Base-by-base conservation (phyloP, 78 protist genomes). In the Cyanophora paradoxa region DNA sequence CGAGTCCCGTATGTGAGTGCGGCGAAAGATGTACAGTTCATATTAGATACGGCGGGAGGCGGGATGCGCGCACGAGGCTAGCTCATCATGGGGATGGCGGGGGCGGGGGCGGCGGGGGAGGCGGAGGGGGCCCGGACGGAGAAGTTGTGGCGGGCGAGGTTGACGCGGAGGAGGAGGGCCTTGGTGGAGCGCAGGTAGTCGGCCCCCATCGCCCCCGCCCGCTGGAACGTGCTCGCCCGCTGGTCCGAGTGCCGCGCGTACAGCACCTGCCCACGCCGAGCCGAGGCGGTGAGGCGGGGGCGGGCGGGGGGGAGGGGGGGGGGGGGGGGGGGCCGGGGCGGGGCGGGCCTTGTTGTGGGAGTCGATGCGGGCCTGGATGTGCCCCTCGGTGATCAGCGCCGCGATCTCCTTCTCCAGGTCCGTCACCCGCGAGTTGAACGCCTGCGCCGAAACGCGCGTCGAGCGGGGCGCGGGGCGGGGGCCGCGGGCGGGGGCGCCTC, bases 321-420 rank as follows among this genome's bases (percentile, higher is more conserved):
- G n/a, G n/a, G n/a, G n/a, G n/a, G n/a, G n/a, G n/a, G n/a, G n/a
- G n/a, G n/a, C n/a, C n/a, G 39, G 39, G 39, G 78, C 66, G 56
- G 54, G 20, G 33, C 36, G 52, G n/a, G 76, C 65, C 79, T 87
- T 89, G 64, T 82, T 78, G 74, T 89, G 93, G 36, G 77, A 39
- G 81, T 92, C 96, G 73, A 92, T 92, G 66, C 94, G 75, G 17
- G 96, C 94, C 30, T 68, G 24, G 74, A 92, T 84, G 0, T 40
- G 44, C 14, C 72, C 87, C 0, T 86, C 88, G 61, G 61, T 68
- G 65, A 92, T 92, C 8, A 92, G 81, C 37, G 72, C 52, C 16
- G 86, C 74, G 33, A 92, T 78, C 72, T 90, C 89, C 56, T 39
- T 70, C 59, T 83, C 86, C 30, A 89, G 72, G 6, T 36, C 31